Conservation (phyloP, 2,329 filamentous ascomycete species). For the Westerdykella ornata region DNA sequence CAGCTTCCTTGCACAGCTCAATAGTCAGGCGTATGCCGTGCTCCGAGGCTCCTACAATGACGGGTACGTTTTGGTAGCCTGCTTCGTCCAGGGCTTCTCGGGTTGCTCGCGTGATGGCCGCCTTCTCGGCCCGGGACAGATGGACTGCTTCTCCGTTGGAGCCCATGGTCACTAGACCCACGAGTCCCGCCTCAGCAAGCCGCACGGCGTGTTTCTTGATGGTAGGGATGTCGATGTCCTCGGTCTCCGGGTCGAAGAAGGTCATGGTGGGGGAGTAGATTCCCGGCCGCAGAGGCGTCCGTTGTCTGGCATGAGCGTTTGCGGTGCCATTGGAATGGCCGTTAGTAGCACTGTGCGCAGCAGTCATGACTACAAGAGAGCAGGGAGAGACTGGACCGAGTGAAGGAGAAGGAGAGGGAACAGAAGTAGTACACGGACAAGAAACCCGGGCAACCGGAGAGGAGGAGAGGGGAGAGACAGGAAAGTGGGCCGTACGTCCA, state of each 20-base stretch:
- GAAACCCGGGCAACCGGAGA: conserved; percentile 7
- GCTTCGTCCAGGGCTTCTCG: conserved; percentile 76
- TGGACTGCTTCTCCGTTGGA: conserved; percentile 88
- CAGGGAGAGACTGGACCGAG: neutral
- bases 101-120: conserved; percentile 67
- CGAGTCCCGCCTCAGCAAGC: conserved; percentile 68
- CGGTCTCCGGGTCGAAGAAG: conserved; percentile 77
- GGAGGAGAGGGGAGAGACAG: conserved; percentile 8
- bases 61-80: conserved; percentile 66
- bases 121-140: conserved; percentile 70
- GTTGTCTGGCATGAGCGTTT: conserved; percentile 33
- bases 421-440: conserved; percentile 1
- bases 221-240: conserved; percentile 72
- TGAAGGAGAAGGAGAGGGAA: conserved; percentile 1
- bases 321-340: conserved; percentile 23
- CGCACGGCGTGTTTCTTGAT: conserved; percentile 77
- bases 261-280: conserved; percentile 89
- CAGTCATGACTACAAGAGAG: conserved; percentile 6
- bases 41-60: conserved; percentile 76
- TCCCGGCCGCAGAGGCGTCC: conserved; percentile 64
- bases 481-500: conserved; percentile 11
- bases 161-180: conserved; percentile 78
- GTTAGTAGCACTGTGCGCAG: conserved; percentile 23
- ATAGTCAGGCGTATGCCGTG: conserved; percentile 77
- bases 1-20: conserved; percentile 61